Evolutionary conservation across 2,329 filamentous ascomycete species (phyloP).

Genomic region (Pseudogymnoascus sp.): DNA sequence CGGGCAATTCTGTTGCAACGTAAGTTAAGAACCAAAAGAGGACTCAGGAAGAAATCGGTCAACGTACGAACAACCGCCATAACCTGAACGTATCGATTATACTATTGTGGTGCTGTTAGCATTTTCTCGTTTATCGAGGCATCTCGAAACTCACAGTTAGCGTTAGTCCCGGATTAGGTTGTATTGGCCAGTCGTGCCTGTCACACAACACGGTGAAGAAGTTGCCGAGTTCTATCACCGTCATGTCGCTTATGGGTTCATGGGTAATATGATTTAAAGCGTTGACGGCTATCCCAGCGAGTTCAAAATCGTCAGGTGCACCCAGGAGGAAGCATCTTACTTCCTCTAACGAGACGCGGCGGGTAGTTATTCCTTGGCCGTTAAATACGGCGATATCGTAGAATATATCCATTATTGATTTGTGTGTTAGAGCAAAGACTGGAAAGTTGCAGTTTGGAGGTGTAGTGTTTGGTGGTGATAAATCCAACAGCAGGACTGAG

Average conservation of each 20-base stretch:
- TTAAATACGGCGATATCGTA: neutral
- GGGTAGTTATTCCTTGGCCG: neutral
- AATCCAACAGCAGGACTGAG: neutral
- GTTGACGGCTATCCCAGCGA: neutral
- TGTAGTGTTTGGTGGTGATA: neutral
- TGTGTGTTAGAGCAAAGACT: neutral
- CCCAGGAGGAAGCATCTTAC: neutral
- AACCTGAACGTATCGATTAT: neutral
- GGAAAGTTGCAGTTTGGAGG: neutral
- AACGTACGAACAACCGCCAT: neutral
- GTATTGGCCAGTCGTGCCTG: neutral
- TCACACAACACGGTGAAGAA: neutral
- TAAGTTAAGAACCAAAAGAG: neutral
- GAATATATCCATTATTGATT: neutral
- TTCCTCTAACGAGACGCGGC: neutral
- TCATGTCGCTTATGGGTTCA: neutral
- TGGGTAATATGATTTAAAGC: neutral
- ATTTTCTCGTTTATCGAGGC: neutral
- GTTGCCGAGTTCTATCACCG: neutral
- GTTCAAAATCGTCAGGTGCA: neutral
- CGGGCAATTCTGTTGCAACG: neutral
- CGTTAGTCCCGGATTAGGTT: neutral
- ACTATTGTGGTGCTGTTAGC: neutral
- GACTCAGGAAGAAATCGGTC: neutral
- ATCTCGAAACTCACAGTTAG: neutral